These are phyloP conservation scores for Mycena rosella DNA, from an alignment of 768 basidiomycete genomes.

Conservation along the genomic window DNA sequence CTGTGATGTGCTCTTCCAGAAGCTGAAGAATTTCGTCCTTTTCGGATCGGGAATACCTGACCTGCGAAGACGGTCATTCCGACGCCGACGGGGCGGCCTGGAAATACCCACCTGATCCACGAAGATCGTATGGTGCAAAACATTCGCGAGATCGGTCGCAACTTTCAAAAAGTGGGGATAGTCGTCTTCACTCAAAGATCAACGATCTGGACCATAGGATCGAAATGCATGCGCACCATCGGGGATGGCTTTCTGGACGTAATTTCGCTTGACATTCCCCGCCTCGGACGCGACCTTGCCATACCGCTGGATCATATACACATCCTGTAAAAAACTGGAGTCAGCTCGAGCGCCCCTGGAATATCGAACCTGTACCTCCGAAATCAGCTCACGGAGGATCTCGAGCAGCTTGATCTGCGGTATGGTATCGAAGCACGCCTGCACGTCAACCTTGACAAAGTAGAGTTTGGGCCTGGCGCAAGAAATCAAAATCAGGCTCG, in stretches of 20 bases:
- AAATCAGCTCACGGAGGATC: constrained; percentile 80
- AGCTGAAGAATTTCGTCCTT: constrained; percentile 75
- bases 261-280: constrained; percentile 69
- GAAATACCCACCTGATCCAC: constrained; percentile 81
- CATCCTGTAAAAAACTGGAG: constrained; percentile 64
- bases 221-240: constrained; percentile 60
- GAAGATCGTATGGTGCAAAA: constrained; percentile 83
- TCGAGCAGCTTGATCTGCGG: constrained; percentile 87
- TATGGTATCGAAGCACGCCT: constrained; percentile 97
- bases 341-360: not conserved
- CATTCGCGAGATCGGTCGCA: constrained; percentile 74
- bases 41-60: constrained; percentile 65
- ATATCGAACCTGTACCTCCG: constrained; percentile 62
- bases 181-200: constrained; percentile 65
- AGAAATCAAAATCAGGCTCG: constrained; percentile 2
- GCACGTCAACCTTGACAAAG: constrained; percentile 97
- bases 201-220: not conserved
- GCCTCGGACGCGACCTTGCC: constrained; percentile 71
- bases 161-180: constrained; percentile 79
- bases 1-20: constrained; percentile 89
- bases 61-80: constrained; percentile 46
- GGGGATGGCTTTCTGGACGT: constrained; percentile 72
- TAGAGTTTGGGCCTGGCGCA: constrained; percentile 82
- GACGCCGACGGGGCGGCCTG: not conserved
- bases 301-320: constrained; percentile 78